These are phyloP conservation scores for Phellinidium pouzarii DNA, from an alignment of 1,284 basidiomycete species.

Conservation along the genomic window DNA sequence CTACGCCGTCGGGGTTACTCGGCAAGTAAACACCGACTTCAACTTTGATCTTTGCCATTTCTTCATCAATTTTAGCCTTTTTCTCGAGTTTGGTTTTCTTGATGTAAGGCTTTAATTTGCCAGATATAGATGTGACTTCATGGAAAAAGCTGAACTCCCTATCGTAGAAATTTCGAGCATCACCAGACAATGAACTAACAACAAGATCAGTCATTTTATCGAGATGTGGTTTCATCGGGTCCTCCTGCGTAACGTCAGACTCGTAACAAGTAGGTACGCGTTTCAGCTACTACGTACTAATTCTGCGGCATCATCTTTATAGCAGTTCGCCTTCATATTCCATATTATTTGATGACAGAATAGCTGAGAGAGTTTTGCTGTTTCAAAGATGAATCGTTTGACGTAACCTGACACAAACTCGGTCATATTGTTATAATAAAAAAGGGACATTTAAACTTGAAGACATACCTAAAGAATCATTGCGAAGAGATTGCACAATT, in stretches of 20 bases:
- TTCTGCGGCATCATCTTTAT: conserved; percentile 84
- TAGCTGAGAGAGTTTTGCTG: conserved; percentile 92
- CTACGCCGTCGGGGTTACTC: conserved; percentile 94
- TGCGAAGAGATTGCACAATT: conserved; percentile 91
- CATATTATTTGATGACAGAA: conserved; percentile 99
- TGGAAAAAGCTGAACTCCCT: conserved; percentile 96
- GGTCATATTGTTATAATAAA: too few species aligned
- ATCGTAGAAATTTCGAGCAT: conserved; percentile 88
- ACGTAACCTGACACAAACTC: conserved; percentile 98
- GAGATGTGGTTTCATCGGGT: conserved; percentile 92
- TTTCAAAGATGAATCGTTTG: conserved; percentile 93
- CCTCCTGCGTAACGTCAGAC: conserved; percentile 49
- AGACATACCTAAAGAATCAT: conserved; percentile 73
- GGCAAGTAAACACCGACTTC: conserved; percentile 95
- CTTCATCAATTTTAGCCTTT: conserved; percentile 99
- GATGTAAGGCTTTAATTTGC: conserved; percentile 95
- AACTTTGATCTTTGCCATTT: conserved; percentile 95
- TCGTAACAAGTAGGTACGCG: background rate
- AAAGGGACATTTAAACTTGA: too few species aligned
- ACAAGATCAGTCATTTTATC: conserved; percentile 84
- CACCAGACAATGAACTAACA: conserved; percentile 83
- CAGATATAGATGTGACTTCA: conserved; percentile 95
- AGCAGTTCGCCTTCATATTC: conserved; percentile 99
- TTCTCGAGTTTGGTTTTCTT: conserved; percentile 96
- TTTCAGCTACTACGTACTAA: conserved; percentile 45